Conservation (phyloP, 495 filamentous ascomycete species). For the Tetracladium setigerum region DNA sequence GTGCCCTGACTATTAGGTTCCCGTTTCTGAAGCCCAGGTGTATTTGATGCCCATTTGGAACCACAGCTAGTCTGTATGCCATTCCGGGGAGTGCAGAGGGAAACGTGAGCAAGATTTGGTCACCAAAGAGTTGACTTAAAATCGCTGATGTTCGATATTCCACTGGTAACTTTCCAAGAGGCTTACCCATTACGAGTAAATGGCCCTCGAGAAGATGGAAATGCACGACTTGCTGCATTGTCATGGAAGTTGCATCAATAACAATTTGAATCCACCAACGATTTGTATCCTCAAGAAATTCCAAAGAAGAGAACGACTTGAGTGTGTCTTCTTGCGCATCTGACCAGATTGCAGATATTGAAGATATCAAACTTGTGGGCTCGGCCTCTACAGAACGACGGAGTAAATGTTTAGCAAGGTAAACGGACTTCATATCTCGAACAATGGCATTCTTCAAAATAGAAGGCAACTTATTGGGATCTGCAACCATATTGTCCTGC, state of each 20-base stretch:
- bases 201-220: constrained; percentile 41
- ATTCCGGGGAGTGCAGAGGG: constrained; percentile 39
- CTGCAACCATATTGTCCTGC: constrained; percentile 21
- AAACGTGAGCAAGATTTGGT: constrained; percentile 34
- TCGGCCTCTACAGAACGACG: constrained; percentile 9
- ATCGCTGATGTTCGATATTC: constrained; percentile 28
- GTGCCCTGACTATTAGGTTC: constrained; percentile 31
- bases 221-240: constrained; percentile 16
- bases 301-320: constrained; percentile 10
- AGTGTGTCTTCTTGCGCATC: not conserved
- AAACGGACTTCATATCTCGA: constrained; percentile 22
- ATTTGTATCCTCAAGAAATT: constrained; percentile 19
- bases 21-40: constrained; percentile 41
- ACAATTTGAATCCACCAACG: constrained; percentile 7
- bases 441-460: constrained; percentile 15
- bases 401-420: constrained; percentile 13
- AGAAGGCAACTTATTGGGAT: constrained; percentile 10
- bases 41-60: constrained; percentile 28
- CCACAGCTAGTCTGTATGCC: constrained; percentile 31
- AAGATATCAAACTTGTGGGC: not conserved
- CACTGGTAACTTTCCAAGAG: constrained; percentile 38
- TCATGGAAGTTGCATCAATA: not conserved
- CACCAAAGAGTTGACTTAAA: constrained; percentile 40
- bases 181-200: constrained; percentile 40
- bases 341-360: constrained; percentile 1